phyloP scores from a whole-genome alignment of 192 early-diverging fungal species.

The Thoreauomyces humboldtii region DNA sequence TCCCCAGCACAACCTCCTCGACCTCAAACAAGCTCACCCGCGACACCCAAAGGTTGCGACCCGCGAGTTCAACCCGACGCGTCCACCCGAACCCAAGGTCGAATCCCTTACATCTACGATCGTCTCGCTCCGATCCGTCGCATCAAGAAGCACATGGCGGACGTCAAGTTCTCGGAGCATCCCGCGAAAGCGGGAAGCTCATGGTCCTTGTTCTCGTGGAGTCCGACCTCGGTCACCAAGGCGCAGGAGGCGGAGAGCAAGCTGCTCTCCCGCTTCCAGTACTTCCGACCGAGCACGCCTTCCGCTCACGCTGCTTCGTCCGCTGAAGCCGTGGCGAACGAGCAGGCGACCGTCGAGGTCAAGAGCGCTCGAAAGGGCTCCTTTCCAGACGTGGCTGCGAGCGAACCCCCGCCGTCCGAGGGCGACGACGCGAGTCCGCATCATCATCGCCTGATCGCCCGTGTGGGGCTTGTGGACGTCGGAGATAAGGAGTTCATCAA shows the following conservation, averaged over 20 bases:
- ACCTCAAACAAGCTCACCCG: too few relatives aligned
- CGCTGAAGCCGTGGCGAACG: background rate
- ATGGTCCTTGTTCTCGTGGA: slow-evolving; percentile 38
- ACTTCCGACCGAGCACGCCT: slow-evolving; percentile 34
- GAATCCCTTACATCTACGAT: too few relatives aligned
- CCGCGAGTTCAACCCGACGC: background rate
- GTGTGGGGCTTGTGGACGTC: slow-evolving; percentile 58
- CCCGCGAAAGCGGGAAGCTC: background rate
- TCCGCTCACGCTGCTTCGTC: background rate
- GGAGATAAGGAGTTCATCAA: slow-evolving; percentile 51
- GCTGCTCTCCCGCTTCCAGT: slow-evolving; percentile 54
- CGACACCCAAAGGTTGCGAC: slow-evolving; percentile 4
- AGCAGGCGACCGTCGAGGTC: background rate
- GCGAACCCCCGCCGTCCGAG: background rate
- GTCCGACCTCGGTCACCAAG: slow-evolving; percentile 19
- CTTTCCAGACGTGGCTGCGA: background rate
- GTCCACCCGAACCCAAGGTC: background rate
- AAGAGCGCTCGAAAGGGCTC: background rate
- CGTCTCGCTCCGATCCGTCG: too few relatives aligned
- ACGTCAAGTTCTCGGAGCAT: background rate
- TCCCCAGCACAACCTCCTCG: too few relatives aligned
- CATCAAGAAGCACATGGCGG: slow-evolving; percentile 23
- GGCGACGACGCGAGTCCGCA: background rate
- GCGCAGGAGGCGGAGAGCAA: slow-evolving; percentile 56
- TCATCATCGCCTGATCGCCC: slow-evolving; percentile 32